Percentiles rank a stretch among this genome's conserved stretches.
These are phyloP conservation scores for Diplodia seriata DNA, from an alignment of 2,329 filamentous ascomycete genomes.

Conservation along the genomic window DNA sequence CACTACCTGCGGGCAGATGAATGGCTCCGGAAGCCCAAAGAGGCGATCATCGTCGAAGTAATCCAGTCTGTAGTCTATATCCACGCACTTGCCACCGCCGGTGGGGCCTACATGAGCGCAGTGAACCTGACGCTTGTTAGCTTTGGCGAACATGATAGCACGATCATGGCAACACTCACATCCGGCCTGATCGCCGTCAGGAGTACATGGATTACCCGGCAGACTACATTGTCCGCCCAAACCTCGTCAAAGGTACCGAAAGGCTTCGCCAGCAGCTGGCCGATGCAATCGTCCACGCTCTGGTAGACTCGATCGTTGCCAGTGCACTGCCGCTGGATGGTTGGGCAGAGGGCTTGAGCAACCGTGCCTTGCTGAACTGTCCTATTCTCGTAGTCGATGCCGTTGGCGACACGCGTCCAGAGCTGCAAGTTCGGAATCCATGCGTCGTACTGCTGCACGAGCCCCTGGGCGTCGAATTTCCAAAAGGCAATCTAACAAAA, in stretches of 20 bases:
- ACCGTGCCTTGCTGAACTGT: slow-evolving; percentile 39
- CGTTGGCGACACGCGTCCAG: slow-evolving; percentile 46
- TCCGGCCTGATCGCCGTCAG: slow-evolving; percentile 42
- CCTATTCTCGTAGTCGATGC: slow-evolving; percentile 41
- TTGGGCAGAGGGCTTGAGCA: slow-evolving; percentile 42
- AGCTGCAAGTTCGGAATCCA: slow-evolving; percentile 53
- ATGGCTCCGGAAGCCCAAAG: slow-evolving; percentile 33
- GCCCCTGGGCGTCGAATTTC: slow-evolving; percentile 54
- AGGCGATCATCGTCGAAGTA: slow-evolving; percentile 40
- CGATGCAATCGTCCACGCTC: slow-evolving; percentile 46
- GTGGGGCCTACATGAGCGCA: slow-evolving; percentile 43
- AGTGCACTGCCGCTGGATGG: slow-evolving; percentile 46
- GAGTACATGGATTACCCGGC: slow-evolving; percentile 52
- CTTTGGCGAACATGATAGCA: too few species aligned
- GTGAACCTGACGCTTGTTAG: slow-evolving; percentile 33
- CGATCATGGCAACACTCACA: slow-evolving; percentile 18
- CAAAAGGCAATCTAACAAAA: slow-evolving; percentile 52
- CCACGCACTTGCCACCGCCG: slow-evolving; percentile 42
- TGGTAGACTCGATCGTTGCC: slow-evolving; percentile 50
- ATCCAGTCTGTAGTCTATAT: slow-evolving; percentile 38
- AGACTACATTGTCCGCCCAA: slow-evolving; percentile 56
- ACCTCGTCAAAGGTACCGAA: slow-evolving; percentile 53
- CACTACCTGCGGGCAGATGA: not conserved
- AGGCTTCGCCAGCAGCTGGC: slow-evolving; percentile 42
- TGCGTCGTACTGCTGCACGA: slow-evolving; percentile 53